phyloP scores from a whole-genome alignment of 495 filamentous ascomycete genomes.

The Trichodelitschia bisporula region DNA sequence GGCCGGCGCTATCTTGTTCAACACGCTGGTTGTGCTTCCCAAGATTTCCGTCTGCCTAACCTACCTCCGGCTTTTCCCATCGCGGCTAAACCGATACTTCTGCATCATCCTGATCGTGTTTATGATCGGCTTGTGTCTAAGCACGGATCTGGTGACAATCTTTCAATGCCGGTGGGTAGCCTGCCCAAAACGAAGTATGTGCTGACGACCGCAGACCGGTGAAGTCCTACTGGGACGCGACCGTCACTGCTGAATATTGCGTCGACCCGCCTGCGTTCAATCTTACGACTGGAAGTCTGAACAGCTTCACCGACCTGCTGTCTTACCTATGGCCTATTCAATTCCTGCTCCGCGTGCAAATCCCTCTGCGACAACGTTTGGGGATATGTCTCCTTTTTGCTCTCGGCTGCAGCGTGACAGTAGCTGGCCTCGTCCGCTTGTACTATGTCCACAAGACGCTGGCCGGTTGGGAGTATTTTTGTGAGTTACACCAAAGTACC shows the following conservation, averaged over 20 bases:
- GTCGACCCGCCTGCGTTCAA: conserved; percentile 1
- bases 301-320: conserved; percentile 4
- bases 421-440: too few relatives aligned
- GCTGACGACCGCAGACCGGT: not conserved
- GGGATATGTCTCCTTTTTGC: conserved; percentile 3
- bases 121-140: not conserved
- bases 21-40: conserved; percentile 1
- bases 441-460: too few relatives aligned
- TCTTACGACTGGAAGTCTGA: conserved; percentile 2
- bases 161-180: conserved; percentile 7
- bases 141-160: conserved; percentile 1
- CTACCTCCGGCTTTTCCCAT: conserved; percentile 3
- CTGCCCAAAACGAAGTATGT: too few relatives aligned
- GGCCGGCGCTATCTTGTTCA: conserved; percentile 4
- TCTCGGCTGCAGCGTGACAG: too few relatives aligned
- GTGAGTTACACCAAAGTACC: too few relatives aligned
- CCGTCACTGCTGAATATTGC: conserved; percentile 3
- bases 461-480: too few relatives aligned
- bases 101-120: conserved; percentile 2
- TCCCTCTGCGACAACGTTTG: conserved; percentile 3
- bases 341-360: conserved; percentile 1
- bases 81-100: conserved; percentile 2
- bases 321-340: conserved; percentile 4
- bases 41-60: conserved; percentile 6
- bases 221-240: conserved; percentile 2